Conservation (phyloP, 805 yeast species). For the Metschnikowia drakensbergensis region DNA sequence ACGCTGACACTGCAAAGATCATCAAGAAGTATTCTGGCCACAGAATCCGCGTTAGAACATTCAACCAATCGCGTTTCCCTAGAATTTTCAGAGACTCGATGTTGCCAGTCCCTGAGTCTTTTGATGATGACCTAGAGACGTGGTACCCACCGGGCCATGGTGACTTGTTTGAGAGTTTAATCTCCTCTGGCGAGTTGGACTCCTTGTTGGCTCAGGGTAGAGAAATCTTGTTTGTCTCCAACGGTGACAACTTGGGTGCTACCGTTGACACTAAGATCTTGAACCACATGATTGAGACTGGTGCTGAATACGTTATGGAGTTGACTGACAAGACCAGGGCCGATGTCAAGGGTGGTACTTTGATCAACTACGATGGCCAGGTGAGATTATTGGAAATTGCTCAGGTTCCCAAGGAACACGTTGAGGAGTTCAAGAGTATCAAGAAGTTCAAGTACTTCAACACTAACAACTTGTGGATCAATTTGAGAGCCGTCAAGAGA, state of each 20-base stretch:
- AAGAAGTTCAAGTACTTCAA: slow-evolving; percentile 97
- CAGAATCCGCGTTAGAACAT: slow-evolving; percentile 89
- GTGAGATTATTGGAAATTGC: slow-evolving; percentile 95
- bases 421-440: slow-evolving; percentile 95
- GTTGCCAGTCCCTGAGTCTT: slow-evolving; percentile 84
- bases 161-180: slow-evolving; percentile 88
- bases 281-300: slow-evolving; percentile 87
- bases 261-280: slow-evolving; percentile 90
- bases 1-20: slow-evolving; percentile 89
- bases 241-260: slow-evolving; percentile 98
- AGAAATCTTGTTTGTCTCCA: slow-evolving; percentile 91
- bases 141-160: slow-evolving; percentile 99
- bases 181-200: slow-evolving; percentile 89
- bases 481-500: slow-evolving; percentile 89
- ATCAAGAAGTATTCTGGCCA: slow-evolving; percentile 97
- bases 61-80: slow-evolving; percentile 97
- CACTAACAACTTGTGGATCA: slow-evolving; percentile 97
- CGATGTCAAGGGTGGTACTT: slow-evolving; percentile 98
- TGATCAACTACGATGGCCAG: slow-evolving; percentile 91
- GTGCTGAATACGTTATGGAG: slow-evolving; percentile 96
- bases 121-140: slow-evolving; percentile 69
- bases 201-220: slow-evolving; percentile 87
- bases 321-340: slow-evolving; percentile 98
- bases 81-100: slow-evolving; percentile 93
- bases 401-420: slow-evolving; percentile 97